Evolutionary conservation across 2,329 filamentous ascomycete species (phyloP).

Genomic region (Graphiopsis chlorocephala): DNA sequence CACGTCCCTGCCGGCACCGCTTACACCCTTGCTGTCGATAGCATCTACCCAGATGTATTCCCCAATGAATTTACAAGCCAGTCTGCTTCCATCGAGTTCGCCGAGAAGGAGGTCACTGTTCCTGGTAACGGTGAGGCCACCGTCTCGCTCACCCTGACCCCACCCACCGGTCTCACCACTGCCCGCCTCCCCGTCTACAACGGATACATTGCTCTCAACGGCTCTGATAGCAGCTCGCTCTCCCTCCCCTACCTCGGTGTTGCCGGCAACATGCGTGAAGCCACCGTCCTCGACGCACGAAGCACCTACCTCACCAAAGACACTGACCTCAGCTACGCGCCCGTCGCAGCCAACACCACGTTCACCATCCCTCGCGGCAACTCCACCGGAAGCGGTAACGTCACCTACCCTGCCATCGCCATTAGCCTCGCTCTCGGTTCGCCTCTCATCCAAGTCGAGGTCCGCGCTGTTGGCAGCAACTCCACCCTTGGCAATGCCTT

Average conservation of each 20-base stretch:
- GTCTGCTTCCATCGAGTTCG: conserved; percentile 24
- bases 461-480: conserved; percentile 13
- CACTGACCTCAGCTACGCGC: conserved; percentile 17
- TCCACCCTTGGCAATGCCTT: conserved; percentile 20
- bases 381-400: conserved; percentile 20
- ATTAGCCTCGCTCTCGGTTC: conserved; percentile 25
- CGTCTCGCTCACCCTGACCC: conserved; percentile 24
- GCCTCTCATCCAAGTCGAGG: conserved; percentile 18
- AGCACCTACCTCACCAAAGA: conserved; percentile 25
- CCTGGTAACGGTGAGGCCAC: conserved; percentile 23
- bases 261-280: conserved; percentile 24
- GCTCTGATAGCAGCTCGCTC: conserved; percentile 25
- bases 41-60: conserved; percentile 21
- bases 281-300: conserved; percentile 27
- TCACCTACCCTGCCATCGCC: conserved; percentile 25
- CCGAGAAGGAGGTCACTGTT: conserved; percentile 18
- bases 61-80: conserved; percentile 23
- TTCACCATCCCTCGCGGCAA: conserved; percentile 26
- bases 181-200: conserved; percentile 34
- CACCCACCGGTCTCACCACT: conserved; percentile 23
- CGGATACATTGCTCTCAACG: conserved; percentile 32
- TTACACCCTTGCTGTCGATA: conserved; percentile 45
- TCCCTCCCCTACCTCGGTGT: conserved; percentile 36
- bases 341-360: conserved; percentile 17
- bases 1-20: conserved; percentile 52